Evolutionary conservation across 352 stramenopile genomes (phyloP).

Genomic region (Phytophthora syringae): DNA sequence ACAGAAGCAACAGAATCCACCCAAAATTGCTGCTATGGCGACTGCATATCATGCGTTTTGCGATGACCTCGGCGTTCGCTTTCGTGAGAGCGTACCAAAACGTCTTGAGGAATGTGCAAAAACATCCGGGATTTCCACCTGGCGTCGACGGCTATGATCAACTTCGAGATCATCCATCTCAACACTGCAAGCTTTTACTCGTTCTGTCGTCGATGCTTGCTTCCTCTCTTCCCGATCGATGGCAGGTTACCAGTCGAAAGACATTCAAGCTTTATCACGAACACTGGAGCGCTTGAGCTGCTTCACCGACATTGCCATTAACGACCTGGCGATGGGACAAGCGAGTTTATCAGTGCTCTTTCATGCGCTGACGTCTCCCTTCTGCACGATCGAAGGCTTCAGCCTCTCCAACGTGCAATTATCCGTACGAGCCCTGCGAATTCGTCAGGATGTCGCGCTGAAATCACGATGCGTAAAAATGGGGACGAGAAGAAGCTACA

Average conservation of each 20-base stretch:
- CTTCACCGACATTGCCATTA: slow-evolving; percentile 57
- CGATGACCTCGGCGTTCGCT: slow-evolving; percentile 57
- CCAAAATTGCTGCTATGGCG: slow-evolving; percentile 38
- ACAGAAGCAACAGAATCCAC: background rate
- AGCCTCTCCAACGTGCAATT: slow-evolving; percentile 58
- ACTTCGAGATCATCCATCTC: slow-evolving; percentile 14
- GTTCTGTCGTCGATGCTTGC: slow-evolving; percentile 20
- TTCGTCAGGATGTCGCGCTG: slow-evolving; percentile 61
- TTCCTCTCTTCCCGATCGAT: slow-evolving; percentile 20
- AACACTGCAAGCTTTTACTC: slow-evolving; percentile 18
- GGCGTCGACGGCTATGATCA: slow-evolving; percentile 43
- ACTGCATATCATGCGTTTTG: slow-evolving; percentile 69
- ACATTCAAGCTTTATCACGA: slow-evolving; percentile 54
- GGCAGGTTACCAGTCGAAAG: slow-evolving; percentile 37
- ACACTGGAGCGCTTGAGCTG: slow-evolving; percentile 50
- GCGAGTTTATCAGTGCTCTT: slow-evolving; percentile 58
- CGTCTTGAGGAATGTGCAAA: slow-evolving; percentile 59
- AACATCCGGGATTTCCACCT: slow-evolving; percentile 32
- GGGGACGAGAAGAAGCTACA: slow-evolving; percentile 19
- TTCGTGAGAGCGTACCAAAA: slow-evolving; percentile 50
- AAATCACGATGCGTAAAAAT: slow-evolving; percentile 52
- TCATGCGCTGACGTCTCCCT: slow-evolving; percentile 46
- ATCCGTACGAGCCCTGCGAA: slow-evolving; percentile 42
- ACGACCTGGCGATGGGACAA: slow-evolving; percentile 51
- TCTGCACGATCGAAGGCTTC: slow-evolving; percentile 47